Evolutionary conservation across 1,139 yeast genomes (phyloP), one percentile per base, ranked within the genome.

Genomic region (Entelexis paramagnoliae): DNA sequence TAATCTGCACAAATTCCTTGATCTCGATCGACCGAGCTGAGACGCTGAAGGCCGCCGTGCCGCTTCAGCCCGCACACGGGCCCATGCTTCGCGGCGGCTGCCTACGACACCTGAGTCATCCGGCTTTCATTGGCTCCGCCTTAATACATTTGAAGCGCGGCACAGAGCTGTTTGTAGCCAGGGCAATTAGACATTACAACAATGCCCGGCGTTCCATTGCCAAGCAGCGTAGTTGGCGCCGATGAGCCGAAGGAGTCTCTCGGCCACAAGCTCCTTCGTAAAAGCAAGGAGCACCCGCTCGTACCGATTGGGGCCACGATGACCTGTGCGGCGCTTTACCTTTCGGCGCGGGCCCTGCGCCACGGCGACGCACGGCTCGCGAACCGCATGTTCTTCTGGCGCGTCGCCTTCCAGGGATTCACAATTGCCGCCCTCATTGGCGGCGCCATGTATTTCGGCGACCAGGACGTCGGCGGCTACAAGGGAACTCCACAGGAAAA

Each of bases 361-460:
- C 70, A 74, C 34, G 95, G 96, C 26, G 80, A 86, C 62, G 77
- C 81, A 58, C 71, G 74, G 51, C 78, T 79, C 55, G 94, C 96
- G 0, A 95, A 88, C 68, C 75, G 77, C 52, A 88, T 86, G 79
- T 88, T 86, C 72, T 77, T 91, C 60, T 86, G 88, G 78, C 82
- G 96, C 72, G 89, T 88, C 47, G 94, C 79, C 0, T 75, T 87
- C 62, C 97, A 88, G 67, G 84, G 84, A 13, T 77, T 82, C 53
- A 88, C 96, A 0, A 71, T 88, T 51, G 79, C 79, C 9, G 95
- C 96, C 0, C 72, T 88, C 54, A 83, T 88, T 2, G 80, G 79
- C 14, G 96, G 96, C 39, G 88, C 93, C 2, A 73, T 73, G 62
- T 66, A 85, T 80, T 59, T 67, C 65, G 66, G 26, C 71, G 75